Base-by-base conservation (phyloP, 2,329 filamentous ascomycete species). In the Ceratocystiopsis minuta region DNA sequence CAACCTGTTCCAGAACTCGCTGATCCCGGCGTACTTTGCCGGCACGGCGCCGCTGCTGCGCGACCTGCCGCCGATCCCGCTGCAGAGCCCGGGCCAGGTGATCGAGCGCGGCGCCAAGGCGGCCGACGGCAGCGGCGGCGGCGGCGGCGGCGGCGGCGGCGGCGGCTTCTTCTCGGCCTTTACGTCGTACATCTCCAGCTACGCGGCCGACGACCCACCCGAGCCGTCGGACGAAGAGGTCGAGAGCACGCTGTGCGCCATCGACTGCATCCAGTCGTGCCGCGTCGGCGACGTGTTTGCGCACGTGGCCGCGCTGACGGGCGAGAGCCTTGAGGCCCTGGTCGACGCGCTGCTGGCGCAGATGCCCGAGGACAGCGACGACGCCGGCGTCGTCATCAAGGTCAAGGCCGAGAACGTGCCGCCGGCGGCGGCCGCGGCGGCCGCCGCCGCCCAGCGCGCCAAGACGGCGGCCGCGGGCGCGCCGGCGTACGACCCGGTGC, bases 221-320 rank as follows among this genome's bases (percentile, higher is more conserved):
- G 90, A 98, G 61, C 90, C 90, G 3, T 96, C 90, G 1, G 86
- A 96, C 49, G 88, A 96, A 56, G 90, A 98, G 57, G 69, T 98
- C 28, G 90, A 98, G 54, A 94, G 90, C 55, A 96, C 90, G 0
- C 66, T 98, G 11, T 90, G 83, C 55, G 88, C 90, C 1, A 82
- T 95, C 3, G 90, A 96, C 56, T 98, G 88, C 53, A 78, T 98
- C 36, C 88, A 83, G 51, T 80, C 85, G 37, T 98, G 90, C 57
- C 78, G 80, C 43, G 80, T 96, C 54, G 76, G 78, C 45, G 75
- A 81, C 47, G 76, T 96, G 3, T 78, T 96, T 50, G 69, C 73
- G 13, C 93, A 94, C 53, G 78, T 96, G 48, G 71, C 74, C 77
- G 55, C 58, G 37, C 56, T 70, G 6, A 53, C 61, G 6, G 54